phyloP scores from a whole-genome alignment of 2,329 filamentous ascomycete species.

The Emericellopsis atlantica region DNA sequence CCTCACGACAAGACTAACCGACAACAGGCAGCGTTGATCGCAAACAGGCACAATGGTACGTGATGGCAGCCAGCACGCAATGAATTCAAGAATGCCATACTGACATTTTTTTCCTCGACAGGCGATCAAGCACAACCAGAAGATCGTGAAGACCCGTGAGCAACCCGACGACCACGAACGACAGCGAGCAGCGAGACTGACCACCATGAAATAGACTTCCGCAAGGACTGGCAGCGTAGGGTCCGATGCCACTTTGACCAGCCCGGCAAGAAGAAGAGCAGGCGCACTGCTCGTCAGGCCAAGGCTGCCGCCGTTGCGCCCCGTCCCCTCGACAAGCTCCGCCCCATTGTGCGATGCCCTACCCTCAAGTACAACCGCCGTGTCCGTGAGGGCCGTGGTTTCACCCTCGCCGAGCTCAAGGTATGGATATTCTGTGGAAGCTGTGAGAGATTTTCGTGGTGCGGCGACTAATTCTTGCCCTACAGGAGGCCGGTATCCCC shows the following conservation, averaged over 20 bases:
- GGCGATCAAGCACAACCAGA: constrained; percentile 99
- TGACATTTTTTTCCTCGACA: constrained; percentile 24
- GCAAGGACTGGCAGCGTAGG: constrained; percentile 99
- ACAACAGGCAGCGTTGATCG: constrained; percentile 32
- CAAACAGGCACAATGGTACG: constrained; percentile 41
- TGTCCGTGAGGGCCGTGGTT: constrained; percentile 90
- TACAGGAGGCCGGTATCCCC: constrained; percentile 85
- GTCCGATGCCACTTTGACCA: constrained; percentile 99
- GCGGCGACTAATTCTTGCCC: constrained; percentile 5
- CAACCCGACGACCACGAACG: constrained; percentile 11
- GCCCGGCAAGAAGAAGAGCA: constrained; percentile 92
- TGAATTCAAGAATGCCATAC: constrained; percentile 2
- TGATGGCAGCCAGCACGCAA: not conserved
- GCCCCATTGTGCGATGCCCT: constrained; percentile 94
- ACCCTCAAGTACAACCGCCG: constrained; percentile 99
- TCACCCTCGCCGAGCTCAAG: constrained; percentile 97
- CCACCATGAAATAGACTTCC: constrained; percentile 59
- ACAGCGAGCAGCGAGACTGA: constrained; percentile 20
- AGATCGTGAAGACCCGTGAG: constrained; percentile 92
- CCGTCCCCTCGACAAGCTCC: constrained; percentile 92
- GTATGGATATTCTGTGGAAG: constrained; percentile 35
- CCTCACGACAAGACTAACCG: constrained; percentile 21
- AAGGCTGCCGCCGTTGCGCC: constrained; percentile 95
- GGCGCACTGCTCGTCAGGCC: constrained; percentile 79
- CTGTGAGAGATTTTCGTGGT: not conserved